Base-by-base conservation (phyloP, 2,329 filamentous ascomycete species). In the Fusarium compactum region DNA sequence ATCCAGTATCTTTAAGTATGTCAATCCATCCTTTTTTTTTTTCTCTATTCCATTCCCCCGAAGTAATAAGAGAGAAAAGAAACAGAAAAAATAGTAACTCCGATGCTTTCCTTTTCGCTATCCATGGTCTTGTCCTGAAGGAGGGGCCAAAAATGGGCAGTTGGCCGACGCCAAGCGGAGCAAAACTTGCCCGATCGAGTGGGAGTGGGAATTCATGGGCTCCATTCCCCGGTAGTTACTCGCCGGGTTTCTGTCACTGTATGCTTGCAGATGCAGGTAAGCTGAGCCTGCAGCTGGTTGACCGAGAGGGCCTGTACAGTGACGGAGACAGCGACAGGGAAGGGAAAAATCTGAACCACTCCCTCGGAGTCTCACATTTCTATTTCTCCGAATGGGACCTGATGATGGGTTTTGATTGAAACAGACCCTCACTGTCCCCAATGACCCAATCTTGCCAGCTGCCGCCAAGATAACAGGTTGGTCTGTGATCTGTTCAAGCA, bases 121-220 rank as follows among this genome's bases (percentile, higher is more conserved):
- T 51, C 30, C 22, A 22, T 43, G 43, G 58, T 20, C 32, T 46
- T 20, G 27, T 40, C 14, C 27, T 47, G 32, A 41, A 57, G 32
- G 45, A 34, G 47, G 47, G 62, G 47, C 47, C 20, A 60, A 34
- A 46, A 32, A 3, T 40, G 24, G 29, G 12, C 12, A 64, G 62
- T 66, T 66, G 38, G 63, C 63, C 63, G 63, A 66, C 62, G 63
- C 62, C 63, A 66, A 66, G 62, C 56, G 62, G 62, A 44, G 41
- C 41, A 25, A 10, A 16, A 10, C 34, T 66, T 66, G 22, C 43
- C 63, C 58, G 58, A 61, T 47, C 32, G 32, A 52, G 22, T 34
- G 30, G 32, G 12, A 38, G 34, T 38, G 34, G 34, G 34, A 10
- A 8, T 34, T 24, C 5, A 34, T 24, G 16, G 30, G 47, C 16